Evolutionary conservation across 495 filamentous ascomycete genomes (phyloP).

Genomic region (Trichoderma parareesei): DNA sequence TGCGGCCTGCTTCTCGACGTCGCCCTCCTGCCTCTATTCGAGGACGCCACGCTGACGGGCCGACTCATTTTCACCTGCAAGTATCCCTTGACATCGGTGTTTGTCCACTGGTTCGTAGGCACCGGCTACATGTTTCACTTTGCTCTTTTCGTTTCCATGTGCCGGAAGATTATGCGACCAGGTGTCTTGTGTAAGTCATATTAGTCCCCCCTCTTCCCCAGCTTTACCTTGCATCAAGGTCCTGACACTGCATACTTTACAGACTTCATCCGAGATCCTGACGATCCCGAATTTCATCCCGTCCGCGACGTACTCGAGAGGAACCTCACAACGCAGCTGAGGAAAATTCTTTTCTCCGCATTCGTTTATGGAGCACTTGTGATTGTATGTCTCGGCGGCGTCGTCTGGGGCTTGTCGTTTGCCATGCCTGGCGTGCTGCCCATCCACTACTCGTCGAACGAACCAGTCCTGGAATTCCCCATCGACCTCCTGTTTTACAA

Average conservation of each 20-base stretch:
- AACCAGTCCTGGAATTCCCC: constrained; percentile 89
- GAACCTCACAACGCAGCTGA: constrained; percentile 82
- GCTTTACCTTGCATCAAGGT: not conserved
- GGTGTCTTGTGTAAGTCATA: constrained; percentile 75
- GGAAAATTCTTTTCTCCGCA: constrained; percentile 93
- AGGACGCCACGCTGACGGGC: constrained; percentile 63
- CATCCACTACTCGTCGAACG: constrained; percentile 84
- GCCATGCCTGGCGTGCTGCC: constrained; percentile 65
- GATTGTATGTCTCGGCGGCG: constrained; percentile 84
- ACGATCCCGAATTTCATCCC: constrained; percentile 97
- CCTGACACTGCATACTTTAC: constrained; percentile 20
- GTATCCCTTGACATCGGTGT: constrained; percentile 78
- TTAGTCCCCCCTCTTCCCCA: not conserved
- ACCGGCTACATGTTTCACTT: constrained; percentile 99
- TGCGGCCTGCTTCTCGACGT: constrained; percentile 87
- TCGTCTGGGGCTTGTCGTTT: constrained; percentile 82
- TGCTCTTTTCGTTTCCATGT: constrained; percentile 97
- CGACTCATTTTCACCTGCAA: constrained; percentile 65
- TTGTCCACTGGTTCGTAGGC: constrained; percentile 97
- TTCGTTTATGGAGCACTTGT: constrained; percentile 93
- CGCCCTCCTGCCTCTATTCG: constrained; percentile 83
- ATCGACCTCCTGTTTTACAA: constrained; percentile 94
- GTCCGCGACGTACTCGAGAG: constrained; percentile 95
- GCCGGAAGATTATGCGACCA: constrained; percentile 88
- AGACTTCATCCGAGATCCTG: constrained; percentile 97